phyloP scores from a whole-genome alignment of 2,329 filamentous ascomycete species.

The Aspergillus latus region DNA sequence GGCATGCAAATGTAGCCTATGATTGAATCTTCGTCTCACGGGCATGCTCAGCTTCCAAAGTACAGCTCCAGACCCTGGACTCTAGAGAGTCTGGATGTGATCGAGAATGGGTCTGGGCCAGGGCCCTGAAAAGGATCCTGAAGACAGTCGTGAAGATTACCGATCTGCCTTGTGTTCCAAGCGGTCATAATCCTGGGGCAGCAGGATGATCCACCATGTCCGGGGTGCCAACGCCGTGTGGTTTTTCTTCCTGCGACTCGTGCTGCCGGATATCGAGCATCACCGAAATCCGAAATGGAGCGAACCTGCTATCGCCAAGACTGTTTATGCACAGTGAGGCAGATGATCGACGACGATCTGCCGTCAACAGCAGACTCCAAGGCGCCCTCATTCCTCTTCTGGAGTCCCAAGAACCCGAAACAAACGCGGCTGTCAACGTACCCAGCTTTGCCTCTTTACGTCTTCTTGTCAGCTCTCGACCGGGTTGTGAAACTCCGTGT shows the following conservation, averaged over 20 bases:
- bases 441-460: background rate
- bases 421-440: background rate
- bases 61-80: background rate
- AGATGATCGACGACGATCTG: slow-evolving; percentile 26
- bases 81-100: background rate
- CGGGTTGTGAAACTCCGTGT: slow-evolving; percentile 6
- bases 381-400: slow-evolving; percentile 2
- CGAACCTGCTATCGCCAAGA: slow-evolving; percentile 18
- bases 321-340: slow-evolving; percentile 13
- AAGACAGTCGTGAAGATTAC: slow-evolving; percentile 5
- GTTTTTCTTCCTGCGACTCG: background rate
- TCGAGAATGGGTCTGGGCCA: background rate
- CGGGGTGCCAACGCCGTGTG: background rate
- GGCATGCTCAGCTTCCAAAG: background rate
- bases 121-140: background rate
- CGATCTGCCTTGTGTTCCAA: background rate
- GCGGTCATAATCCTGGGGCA: background rate
- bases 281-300: slow-evolving; percentile 1
- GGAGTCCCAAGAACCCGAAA: slow-evolving; percentile 8
- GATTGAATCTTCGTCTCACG: background rate
- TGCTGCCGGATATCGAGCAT: background rate
- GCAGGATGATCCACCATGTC: background rate
- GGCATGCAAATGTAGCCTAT: background rate
- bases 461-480: background rate
- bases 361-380: slow-evolving; percentile 9